Conservation (phyloP, 345 rosid species). For the Sisymbrium irio region DNA sequence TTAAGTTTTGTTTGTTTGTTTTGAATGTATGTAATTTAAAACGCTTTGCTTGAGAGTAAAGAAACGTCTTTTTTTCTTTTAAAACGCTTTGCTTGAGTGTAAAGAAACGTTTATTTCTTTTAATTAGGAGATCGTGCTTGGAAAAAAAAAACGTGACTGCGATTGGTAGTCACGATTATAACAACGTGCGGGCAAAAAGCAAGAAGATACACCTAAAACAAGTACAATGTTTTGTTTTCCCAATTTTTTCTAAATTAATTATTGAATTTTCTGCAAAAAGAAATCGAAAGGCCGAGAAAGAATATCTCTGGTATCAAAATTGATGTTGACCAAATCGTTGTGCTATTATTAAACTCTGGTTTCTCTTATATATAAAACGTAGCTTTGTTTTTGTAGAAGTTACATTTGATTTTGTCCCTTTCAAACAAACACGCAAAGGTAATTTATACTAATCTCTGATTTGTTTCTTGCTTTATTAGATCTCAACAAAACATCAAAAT, state of each 20-base stretch:
- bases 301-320: constrained; percentile 27
- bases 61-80: not conserved
- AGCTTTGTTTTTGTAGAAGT: constrained; percentile 21
- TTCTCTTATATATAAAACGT: not conserved
- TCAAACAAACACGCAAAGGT: constrained; percentile 20
- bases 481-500: not conserved
- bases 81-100: constrained; percentile 17
- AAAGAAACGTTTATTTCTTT: constrained; percentile 9
- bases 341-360: constrained; percentile 33
- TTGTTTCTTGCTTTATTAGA: not conserved
- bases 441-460: constrained; percentile 8
- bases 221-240: not conserved
- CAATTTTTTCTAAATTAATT: not conserved
- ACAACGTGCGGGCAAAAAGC: constrained; percentile 31
- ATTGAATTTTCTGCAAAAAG: not conserved
- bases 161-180: constrained; percentile 25
- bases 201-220: not conserved
- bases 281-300: constrained; percentile 35
- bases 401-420: constrained; percentile 17
- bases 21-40: constrained; percentile 5
- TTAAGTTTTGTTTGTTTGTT: not conserved
- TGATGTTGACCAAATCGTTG: constrained; percentile 27
- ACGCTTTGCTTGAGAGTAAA: constrained; percentile 26
- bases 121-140: constrained; percentile 12
- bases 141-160: constrained; percentile 7